A percentile compares a stretch with the other conserved stretches of the same genome.
Conservation (phyloP, 768 basidiomycete genomes). For the Pleurotus cornucopiae region DNA sequence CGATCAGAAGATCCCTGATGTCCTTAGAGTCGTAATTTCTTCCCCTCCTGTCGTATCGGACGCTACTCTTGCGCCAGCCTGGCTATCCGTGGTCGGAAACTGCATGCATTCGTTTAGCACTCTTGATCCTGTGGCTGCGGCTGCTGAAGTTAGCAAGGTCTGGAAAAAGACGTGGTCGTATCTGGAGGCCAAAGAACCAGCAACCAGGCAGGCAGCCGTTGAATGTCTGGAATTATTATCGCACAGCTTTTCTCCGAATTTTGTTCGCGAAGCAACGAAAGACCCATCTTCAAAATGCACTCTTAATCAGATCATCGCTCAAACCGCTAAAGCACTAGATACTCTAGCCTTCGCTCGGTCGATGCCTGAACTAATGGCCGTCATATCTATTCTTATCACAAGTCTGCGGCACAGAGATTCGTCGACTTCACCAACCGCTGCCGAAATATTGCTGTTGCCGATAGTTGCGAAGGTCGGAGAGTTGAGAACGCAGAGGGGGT, state of each 20-base stretch:
- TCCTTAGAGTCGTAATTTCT: conserved; percentile 65
- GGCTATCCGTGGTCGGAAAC: conserved; percentile 74
- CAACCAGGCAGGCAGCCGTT: conserved; percentile 60
- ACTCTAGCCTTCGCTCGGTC: conserved; percentile 69
- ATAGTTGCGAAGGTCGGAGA: conserved; percentile 70
- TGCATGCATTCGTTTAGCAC: conserved; percentile 63
- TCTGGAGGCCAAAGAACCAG: conserved; percentile 63
- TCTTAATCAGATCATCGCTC: conserved; percentile 59
- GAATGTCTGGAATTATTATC: conserved; percentile 60
- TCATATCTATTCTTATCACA: conserved; percentile 66
- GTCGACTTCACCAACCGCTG: conserved; percentile 45
- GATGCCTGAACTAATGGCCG: conserved; percentile 74
- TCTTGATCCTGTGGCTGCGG: conserved; percentile 44
- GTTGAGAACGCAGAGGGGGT: conserved; percentile 71
- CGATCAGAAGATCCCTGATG: conserved; percentile 50
- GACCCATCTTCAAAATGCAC: conserved; percentile 45
- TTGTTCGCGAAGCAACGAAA: conserved; percentile 49
- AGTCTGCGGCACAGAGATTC: conserved; percentile 51
- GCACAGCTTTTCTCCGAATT: conserved; percentile 64
- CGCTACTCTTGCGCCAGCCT: conserved; percentile 61
- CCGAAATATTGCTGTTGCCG: conserved; percentile 66
- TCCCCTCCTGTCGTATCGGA: conserved; percentile 72
- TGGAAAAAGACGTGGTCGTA: conserved; percentile 79
- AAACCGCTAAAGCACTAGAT: conserved; percentile 64
- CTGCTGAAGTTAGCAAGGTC: conserved; percentile 52